Conservation (phyloP, 805 yeast genomes). For the Candida mattraensis region DNA sequence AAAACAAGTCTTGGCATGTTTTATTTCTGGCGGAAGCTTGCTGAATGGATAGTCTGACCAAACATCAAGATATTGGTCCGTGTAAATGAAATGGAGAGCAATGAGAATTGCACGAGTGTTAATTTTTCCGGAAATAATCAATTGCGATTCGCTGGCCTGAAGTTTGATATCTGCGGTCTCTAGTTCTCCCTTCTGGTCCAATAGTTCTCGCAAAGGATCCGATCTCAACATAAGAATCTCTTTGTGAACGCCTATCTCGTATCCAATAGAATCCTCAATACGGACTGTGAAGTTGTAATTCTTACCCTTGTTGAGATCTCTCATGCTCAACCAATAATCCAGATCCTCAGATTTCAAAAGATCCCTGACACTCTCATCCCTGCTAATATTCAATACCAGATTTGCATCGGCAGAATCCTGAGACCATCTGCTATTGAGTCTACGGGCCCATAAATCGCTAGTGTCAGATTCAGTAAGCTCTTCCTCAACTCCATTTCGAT, state of each 20-base stretch:
- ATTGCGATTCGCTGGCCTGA: neutral
- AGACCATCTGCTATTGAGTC: constrained; percentile 21
- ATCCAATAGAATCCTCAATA: constrained; percentile 11
- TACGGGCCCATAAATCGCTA: constrained; percentile 9
- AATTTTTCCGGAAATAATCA: constrained; percentile 25
- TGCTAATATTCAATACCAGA: constrained; percentile 2
- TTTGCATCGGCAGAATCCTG: neutral
- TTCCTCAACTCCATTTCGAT: constrained; percentile 3
- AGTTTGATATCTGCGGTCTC: constrained; percentile 19
- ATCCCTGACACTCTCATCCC: constrained; percentile 28
- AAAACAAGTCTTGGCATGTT: constrained; percentile 32
- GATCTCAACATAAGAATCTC: constrained; percentile 17
- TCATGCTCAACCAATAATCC: constrained; percentile 25
- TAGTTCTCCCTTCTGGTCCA: constrained; percentile 1
- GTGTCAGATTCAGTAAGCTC: constrained; percentile 1
- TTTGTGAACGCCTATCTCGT: constrained; percentile 17
- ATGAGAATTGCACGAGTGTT: constrained; percentile 35
- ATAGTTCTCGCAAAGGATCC: constrained; percentile 5
- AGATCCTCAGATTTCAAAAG: constrained; percentile 36
- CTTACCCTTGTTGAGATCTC: constrained; percentile 15
- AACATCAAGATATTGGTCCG: constrained; percentile 43
- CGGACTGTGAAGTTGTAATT: constrained; percentile 15
- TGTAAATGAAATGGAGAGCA: constrained; percentile 49
- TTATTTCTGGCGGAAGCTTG: constrained; percentile 33
- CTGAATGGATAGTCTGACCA: constrained; percentile 43